These are phyloP conservation scores for Grifola frondosa DNA, from an alignment of 1,284 basidiomycete genomes.

Conservation along the genomic window DNA sequence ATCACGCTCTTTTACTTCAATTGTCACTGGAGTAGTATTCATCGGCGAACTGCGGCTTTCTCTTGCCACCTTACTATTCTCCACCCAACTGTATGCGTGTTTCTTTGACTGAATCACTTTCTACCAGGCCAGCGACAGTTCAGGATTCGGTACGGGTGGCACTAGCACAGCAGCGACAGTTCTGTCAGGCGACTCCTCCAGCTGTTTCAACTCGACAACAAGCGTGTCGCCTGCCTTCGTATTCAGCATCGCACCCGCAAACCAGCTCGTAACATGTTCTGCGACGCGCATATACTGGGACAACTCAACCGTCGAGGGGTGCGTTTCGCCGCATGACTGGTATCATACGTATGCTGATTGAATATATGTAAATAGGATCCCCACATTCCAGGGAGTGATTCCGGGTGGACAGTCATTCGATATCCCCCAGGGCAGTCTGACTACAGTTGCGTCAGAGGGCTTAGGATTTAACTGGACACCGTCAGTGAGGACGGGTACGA, in stretches of 20 bases:
- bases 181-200: conserved; percentile 46
- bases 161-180: conserved; percentile 67
- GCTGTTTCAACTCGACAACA: conserved; percentile 55
- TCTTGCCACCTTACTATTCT: too few species aligned
- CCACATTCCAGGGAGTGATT: conserved; percentile 69
- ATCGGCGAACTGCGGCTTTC: too few species aligned
- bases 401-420: conserved; percentile 75
- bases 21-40: conserved; percentile 1
- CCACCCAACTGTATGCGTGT: too few species aligned
- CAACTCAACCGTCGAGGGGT: conserved; percentile 53
- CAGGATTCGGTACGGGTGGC: conserved; percentile 71
- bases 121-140: conserved; percentile 64
- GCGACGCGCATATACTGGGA: conserved; percentile 66
- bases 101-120: too few species aligned
- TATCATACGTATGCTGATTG: background rate
- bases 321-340: conserved; percentile 17
- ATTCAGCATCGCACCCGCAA: conserved; percentile 59
- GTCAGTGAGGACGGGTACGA: conserved; percentile 59
- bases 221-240: conserved; percentile 54
- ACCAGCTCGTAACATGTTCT: conserved; percentile 61
- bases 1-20: background rate
- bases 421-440: conserved; percentile 49
- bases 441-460: conserved; percentile 44
- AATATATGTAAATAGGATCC: conserved; percentile 39
- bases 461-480: conserved; percentile 71